Percentiles rank a stretch among this genome's conserved stretches.
These are phyloP conservation scores for Sporothrix mexicana DNA, from an alignment of 2,329 filamentous ascomycete species.

Conservation along the genomic window DNA sequence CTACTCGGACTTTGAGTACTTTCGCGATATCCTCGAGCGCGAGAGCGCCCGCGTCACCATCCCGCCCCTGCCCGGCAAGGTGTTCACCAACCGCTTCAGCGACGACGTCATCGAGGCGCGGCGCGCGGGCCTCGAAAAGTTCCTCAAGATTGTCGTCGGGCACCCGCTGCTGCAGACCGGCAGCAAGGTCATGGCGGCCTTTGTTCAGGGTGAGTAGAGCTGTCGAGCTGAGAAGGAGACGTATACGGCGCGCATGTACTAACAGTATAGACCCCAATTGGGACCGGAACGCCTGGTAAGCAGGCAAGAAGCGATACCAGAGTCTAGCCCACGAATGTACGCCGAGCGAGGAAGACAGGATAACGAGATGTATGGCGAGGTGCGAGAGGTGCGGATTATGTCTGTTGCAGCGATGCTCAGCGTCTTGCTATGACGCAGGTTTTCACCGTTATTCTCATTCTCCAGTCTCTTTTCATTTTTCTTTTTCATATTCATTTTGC, in stretches of 20 bases:
- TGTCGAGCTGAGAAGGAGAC: background rate
- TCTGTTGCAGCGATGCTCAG: background rate
- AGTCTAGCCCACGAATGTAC: background rate
- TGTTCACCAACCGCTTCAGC: conserved; percentile 96
- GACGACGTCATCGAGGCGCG: conserved; percentile 98
- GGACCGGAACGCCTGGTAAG: conserved; percentile 88
- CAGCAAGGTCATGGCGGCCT: conserved; percentile 93
- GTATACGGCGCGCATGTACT: background rate
- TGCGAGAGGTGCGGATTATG: background rate
- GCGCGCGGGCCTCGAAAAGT: conserved; percentile 88
- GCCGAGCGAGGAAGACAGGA: background rate
- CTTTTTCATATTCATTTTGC: background rate
- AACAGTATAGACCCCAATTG: conserved; percentile 73
- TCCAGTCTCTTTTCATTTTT: background rate
- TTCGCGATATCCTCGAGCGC: conserved; percentile 95
- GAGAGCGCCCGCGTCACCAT: conserved; percentile 95
- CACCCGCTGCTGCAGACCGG: conserved; percentile 96
- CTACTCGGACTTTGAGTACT: conserved; percentile 98
- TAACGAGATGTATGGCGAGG: background rate
- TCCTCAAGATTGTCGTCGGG: conserved; percentile 95
- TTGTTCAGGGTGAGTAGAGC: conserved; percentile 80
- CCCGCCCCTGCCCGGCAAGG: conserved; percentile 92
- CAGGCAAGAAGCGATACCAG: too few species aligned
- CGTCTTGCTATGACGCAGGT: background rate
- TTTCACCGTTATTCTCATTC: background rate